Base-by-base conservation (phyloP, 495 filamentous ascomycete species). In the Talaromyces proteolyticus region DNA sequence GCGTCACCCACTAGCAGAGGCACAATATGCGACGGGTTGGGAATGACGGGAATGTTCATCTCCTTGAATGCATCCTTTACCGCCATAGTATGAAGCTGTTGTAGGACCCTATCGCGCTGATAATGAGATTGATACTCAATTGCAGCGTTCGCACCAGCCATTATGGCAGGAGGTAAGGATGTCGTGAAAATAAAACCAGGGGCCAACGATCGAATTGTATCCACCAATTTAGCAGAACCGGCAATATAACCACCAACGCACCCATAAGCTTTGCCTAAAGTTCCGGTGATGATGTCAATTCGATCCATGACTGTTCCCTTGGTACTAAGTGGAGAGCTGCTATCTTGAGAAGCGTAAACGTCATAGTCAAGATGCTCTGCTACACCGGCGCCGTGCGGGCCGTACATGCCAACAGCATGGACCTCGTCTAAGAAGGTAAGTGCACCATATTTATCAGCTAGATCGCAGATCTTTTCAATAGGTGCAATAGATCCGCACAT, bases 181-280 rank as follows among this genome's bases (percentile, higher is more conserved):
- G 94, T 97, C 17, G 93, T 98, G 76, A 98, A 98, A 72, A 98
- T 98, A 73, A 98, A 98, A 20, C 93, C 93, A 0, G 93, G 91
- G 0, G 93, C 93, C 17, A 97, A 83, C 2, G 93, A 97, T 53
- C 93, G 88, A 55, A 98, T 86, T n/a, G 87, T 88, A 63, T 98
- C 93, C 25, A 98, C 86, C 66, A 98, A 80, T 58, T 86, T 86
- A 37, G 86, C 78, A 12, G 86, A 92, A 22, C 87, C 93, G 26
- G 93, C 93, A 56, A 97, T 96, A 67, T 98, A 98, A 53, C 93
- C 93, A 50, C 93, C 93, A 21, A 98, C 94, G 62, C 91, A 96
- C 47, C 93, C 93, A 58, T 96, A 98, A 3, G 94, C 93, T 69
- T 98, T 98, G 57, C 93, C 93, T 19, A 98, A 79, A 3, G 93